Evolutionary conservation across 495 filamentous ascomycete species (phyloP).

Genomic region (Penicillium cataractarum): DNA sequence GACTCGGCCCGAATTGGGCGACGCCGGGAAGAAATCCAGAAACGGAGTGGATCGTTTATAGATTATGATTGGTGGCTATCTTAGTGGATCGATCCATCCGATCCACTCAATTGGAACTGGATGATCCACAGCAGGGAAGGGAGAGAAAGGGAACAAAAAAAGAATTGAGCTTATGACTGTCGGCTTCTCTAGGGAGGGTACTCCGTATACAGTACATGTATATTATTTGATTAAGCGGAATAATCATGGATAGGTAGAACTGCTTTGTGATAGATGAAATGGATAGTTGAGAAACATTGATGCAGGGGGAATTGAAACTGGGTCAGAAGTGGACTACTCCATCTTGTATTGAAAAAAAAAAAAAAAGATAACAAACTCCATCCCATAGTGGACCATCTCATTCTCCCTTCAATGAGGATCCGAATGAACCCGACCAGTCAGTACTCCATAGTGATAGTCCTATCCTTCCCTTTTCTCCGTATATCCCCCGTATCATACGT

Average conservation of each 20-base stretch:
- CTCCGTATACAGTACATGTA: too few species aligned
- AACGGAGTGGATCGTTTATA: conserved; percentile 11
- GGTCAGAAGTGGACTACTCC: too few species aligned
- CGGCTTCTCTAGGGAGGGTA: neutral
- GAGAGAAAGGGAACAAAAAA: neutral
- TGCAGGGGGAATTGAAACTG: conserved; percentile 11
- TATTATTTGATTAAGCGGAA: too few species aligned
- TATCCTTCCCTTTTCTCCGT: too few species aligned
- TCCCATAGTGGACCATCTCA: conserved; percentile 6
- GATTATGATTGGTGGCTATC: conserved; percentile 23
- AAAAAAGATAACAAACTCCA: conserved; percentile 1
- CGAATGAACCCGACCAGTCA: conserved; percentile 22
- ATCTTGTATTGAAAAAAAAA: neutral
- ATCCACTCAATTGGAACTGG: conserved; percentile 26
- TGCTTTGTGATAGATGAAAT: neutral
- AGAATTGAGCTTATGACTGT: neutral
- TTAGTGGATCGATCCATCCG: conserved; percentile 20
- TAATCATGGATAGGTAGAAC: neutral
- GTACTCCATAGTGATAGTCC: too few species aligned
- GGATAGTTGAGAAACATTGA: neutral
- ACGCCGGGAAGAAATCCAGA: conserved; percentile 33
- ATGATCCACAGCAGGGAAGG: conserved; percentile 37
- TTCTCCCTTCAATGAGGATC: neutral
- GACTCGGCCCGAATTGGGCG: conserved; percentile 38
- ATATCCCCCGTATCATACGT: neutral